A percentile compares a stretch with the other conserved stretches of the same genome.
These are phyloP conservation scores for Pseudevernia furfuracea DNA, from an alignment of 495 filamentous ascomycete species.

Conservation along the genomic window DNA sequence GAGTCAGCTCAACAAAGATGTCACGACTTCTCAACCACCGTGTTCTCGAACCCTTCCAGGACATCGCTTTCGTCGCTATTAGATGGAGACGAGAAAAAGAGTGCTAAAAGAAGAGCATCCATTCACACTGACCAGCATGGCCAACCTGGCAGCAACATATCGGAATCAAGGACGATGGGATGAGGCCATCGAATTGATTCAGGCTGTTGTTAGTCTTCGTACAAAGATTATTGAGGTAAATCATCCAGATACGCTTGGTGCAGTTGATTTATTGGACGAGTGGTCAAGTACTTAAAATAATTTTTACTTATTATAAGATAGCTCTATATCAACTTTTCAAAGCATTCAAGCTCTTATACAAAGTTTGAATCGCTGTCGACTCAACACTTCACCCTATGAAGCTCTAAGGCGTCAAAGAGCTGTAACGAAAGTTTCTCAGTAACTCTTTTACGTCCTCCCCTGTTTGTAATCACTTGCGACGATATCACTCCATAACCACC, in stretches of 20 bases:
- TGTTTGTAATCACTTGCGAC: not conserved
- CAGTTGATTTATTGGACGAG: not conserved
- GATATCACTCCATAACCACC: not conserved
- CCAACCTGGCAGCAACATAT: too few relatives aligned
- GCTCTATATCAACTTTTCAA: not conserved
- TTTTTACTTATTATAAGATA: not conserved
- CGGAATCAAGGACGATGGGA: too few relatives aligned
- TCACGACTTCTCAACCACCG: conserved; percentile 2
- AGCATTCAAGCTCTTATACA: not conserved
- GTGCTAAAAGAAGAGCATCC: too few relatives aligned
- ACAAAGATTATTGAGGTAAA: too few relatives aligned
- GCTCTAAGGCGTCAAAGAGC: not conserved
- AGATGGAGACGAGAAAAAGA: too few relatives aligned
- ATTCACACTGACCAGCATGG: too few relatives aligned
- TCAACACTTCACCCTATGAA: not conserved
- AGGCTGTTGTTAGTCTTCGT: too few relatives aligned
- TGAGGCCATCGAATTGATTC: too few relatives aligned
- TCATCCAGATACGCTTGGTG: conserved; percentile 5
- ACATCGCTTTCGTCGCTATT: too few relatives aligned
- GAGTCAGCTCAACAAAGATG: conserved; percentile 7
- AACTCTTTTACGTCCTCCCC: not conserved
- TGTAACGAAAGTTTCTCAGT: not conserved
- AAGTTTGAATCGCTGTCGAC: not conserved
- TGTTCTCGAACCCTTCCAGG: conserved; percentile 10
- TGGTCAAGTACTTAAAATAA: not conserved